Conservation (phyloP, 495 filamentous ascomycete genomes). For the Trichoderma gamsii region DNA sequence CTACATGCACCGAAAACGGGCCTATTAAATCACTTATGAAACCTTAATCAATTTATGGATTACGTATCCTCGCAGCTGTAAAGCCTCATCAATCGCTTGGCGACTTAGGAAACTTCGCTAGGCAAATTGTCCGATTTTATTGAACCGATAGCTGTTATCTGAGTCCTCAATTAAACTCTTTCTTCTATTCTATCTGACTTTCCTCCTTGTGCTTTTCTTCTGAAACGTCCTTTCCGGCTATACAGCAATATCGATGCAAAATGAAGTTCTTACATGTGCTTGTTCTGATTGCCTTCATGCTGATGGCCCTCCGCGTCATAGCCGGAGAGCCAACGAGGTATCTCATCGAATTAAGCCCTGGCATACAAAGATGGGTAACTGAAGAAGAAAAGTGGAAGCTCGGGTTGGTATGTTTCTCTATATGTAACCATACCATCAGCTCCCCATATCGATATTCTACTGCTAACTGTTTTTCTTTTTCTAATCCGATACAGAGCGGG, state of each 20-base stretch:
- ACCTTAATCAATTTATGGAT: too few species aligned
- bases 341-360: slow-evolving; percentile 84
- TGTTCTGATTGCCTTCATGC: slow-evolving; percentile 38
- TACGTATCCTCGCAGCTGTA: too few species aligned
- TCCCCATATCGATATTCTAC: neutral
- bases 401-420: slow-evolving; percentile 57
- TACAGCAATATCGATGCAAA: neutral
- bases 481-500: slow-evolving; percentile 52
- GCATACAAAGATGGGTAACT: slow-evolving; percentile 75
- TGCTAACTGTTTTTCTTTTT: neutral
- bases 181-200: too few species aligned
- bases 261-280: slow-evolving; percentile 43
- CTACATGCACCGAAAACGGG: too few species aligned
- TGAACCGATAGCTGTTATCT: too few species aligned
- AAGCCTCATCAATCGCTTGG: too few species aligned
- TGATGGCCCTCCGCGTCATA: slow-evolving; percentile 36
- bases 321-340: slow-evolving; percentile 50
- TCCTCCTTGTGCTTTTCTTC: too few species aligned
- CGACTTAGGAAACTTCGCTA: too few species aligned
- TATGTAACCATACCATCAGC: neutral
- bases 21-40: too few species aligned
- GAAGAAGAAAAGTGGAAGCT: slow-evolving; percentile 94
- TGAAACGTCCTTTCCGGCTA: too few species aligned
- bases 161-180: too few species aligned
- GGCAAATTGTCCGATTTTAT: too few species aligned